These are phyloP conservation scores for Pichia inconspicua DNA, from an alignment of 1,139 yeast genomes.

Conservation along the genomic window DNA sequence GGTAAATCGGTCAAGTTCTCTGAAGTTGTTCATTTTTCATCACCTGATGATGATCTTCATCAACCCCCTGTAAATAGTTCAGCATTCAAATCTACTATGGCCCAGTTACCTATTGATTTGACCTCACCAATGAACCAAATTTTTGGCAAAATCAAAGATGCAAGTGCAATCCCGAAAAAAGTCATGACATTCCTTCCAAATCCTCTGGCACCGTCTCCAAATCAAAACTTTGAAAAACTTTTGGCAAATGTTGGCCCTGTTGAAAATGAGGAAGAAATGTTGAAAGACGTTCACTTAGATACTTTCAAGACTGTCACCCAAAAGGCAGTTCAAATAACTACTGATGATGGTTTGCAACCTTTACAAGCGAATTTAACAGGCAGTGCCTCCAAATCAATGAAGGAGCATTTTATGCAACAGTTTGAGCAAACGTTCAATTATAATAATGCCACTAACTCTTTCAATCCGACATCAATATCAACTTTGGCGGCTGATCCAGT, in stretches of 20 bases:
- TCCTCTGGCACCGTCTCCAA: constrained; percentile 1
- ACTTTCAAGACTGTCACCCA: constrained; percentile 16
- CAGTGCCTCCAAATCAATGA: constrained; percentile 26
- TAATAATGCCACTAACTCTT: background rate
- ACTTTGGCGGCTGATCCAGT: constrained; percentile 2
- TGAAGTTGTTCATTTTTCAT: constrained; percentile 43
- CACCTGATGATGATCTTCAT: constrained; percentile 18
- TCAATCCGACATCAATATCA: constrained; percentile 7
- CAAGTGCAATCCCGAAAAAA: constrained; percentile 10
- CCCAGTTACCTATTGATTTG: constrained; percentile 36
- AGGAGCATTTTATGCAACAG: constrained; percentile 37
- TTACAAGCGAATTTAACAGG: constrained; percentile 27
- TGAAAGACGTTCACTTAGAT: constrained; percentile 44
- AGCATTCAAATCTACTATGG: background rate
- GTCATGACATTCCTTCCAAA: background rate
- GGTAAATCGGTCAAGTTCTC: constrained; percentile 63
- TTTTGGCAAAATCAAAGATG: constrained; percentile 35
- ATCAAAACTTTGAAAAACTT: background rate
- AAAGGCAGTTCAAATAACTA: constrained; percentile 3
- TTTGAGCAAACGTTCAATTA: constrained; percentile 17
- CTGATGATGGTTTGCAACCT: constrained; percentile 19
- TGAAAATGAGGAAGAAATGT: constrained; percentile 51
- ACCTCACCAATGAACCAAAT: constrained; percentile 72
- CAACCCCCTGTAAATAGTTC: background rate
- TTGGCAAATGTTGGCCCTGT: constrained; percentile 20